phyloP scores from a whole-genome alignment of 2,329 filamentous ascomycete genomes.

The Aureobasidium pullulans region DNA sequence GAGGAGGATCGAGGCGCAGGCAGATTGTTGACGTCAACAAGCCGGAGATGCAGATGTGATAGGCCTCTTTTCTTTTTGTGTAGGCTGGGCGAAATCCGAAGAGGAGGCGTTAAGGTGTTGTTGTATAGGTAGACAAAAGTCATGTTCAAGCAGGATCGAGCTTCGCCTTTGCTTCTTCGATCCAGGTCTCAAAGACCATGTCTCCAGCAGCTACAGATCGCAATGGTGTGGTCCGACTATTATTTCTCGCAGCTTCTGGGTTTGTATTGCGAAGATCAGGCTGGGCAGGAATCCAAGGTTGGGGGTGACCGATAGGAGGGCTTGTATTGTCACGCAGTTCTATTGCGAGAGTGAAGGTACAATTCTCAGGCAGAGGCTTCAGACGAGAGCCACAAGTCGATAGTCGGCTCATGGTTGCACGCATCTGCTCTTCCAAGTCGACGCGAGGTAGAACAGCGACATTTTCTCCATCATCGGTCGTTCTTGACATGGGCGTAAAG shows the following conservation, averaged over 20 bases:
- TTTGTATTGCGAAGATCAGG: constrained; percentile 34
- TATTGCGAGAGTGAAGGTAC: constrained; percentile 69
- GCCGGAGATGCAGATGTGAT: neutral
- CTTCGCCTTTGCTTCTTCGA: constrained; percentile 38
- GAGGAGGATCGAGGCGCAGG: neutral
- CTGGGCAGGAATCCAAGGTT: constrained; percentile 55
- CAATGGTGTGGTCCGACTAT: constrained; percentile 49
- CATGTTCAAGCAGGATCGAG: neutral
- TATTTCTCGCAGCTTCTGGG: neutral
- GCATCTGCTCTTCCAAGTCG: constrained; percentile 65
- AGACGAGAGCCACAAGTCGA: constrained; percentile 54
- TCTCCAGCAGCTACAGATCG: constrained; percentile 58
- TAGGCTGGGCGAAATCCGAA: too few relatives aligned
- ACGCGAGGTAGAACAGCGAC: constrained; percentile 24
- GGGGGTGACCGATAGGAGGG: constrained; percentile 42
- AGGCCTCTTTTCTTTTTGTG: too few relatives aligned
- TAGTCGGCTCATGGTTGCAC: constrained; percentile 58
- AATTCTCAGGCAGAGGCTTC: constrained; percentile 52
- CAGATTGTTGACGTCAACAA: neutral
- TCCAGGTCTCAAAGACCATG: constrained; percentile 61
- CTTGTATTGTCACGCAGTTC: constrained; percentile 58
- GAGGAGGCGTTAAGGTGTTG: too few relatives aligned
- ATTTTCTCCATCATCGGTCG: constrained; percentile 22
- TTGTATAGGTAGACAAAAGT: too few relatives aligned
- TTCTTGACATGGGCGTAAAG: constrained; percentile 45